A percentile compares a stretch with the other conserved stretches of the same genome.
Evolutionary conservation across 768 basidiomycete genomes (phyloP).

Genomic region (Coprinopsis cinerea): DNA sequence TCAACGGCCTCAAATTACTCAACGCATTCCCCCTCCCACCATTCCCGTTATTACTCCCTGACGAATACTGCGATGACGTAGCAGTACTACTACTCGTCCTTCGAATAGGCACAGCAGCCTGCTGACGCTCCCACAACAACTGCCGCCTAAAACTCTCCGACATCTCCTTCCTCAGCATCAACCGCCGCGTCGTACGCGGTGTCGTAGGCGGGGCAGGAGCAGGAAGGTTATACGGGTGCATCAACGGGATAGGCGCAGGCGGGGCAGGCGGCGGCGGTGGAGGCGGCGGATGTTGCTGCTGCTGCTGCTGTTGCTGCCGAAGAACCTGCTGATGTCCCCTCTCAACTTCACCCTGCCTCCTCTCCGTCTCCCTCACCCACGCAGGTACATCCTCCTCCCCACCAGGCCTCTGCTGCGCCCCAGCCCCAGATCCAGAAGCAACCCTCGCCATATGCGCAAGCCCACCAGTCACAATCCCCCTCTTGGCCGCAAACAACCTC

Average conservation of each 20-base stretch:
- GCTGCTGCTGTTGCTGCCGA: constrained; percentile 6
- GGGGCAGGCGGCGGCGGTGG: constrained; percentile 14
- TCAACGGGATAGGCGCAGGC: constrained; percentile 53
- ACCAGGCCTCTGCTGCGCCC: too few relatives aligned
- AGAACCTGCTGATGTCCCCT: neutral
- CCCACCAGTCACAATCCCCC: constrained; percentile 27
- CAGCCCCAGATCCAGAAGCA: neutral
- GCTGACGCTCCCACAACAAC: constrained; percentile 72
- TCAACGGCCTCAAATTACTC: constrained; percentile 25
- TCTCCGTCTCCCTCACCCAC: constrained; percentile 16
- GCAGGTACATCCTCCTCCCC: constrained; percentile 16
- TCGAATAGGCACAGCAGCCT: constrained; percentile 41
- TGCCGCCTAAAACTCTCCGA: constrained; percentile 80
- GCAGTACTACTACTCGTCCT: constrained; percentile 25
- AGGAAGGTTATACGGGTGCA: constrained; percentile 71
- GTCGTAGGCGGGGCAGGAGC: constrained; percentile 62
- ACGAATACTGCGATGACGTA: neutral
- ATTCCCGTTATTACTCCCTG: neutral
- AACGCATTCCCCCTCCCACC: constrained; percentile 17
- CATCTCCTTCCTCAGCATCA: constrained; percentile 81
- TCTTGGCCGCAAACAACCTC: constrained; percentile 47
- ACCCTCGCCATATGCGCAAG: constrained; percentile 1
- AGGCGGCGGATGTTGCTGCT: constrained; percentile 10
- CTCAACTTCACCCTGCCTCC: neutral
- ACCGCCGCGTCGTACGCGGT: constrained; percentile 77